A percentile compares a stretch with the other conserved stretches of the same genome.
Conservation (phyloP, 192 early-diverging fungal genomes). For the Backusella circina region DNA sequence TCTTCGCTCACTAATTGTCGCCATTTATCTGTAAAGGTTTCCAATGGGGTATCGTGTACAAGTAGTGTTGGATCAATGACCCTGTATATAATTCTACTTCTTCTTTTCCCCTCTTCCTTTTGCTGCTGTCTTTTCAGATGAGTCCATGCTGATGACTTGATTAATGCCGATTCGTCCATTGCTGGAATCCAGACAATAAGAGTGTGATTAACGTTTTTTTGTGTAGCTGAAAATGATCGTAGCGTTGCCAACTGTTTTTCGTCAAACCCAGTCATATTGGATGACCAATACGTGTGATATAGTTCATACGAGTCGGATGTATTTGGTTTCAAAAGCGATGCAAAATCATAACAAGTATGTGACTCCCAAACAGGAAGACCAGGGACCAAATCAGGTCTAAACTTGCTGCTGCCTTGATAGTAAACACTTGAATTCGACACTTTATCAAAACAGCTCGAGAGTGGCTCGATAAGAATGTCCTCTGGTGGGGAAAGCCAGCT, state of each 20-base stretch:
- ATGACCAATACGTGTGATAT: constrained; percentile 8
- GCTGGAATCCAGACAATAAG: constrained; percentile 25
- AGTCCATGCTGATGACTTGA: neutral
- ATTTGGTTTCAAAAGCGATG: constrained; percentile 3
- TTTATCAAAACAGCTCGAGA: constrained; percentile 28
- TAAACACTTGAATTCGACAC: neutral
- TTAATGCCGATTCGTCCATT: neutral
- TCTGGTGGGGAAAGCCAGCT: constrained; percentile 30
- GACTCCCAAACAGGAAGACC: constrained; percentile 22
- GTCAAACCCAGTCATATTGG: constrained; percentile 3
- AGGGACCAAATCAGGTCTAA: constrained; percentile 13
- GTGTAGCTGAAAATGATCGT: constrained; percentile 25
- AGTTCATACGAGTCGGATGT: neutral
- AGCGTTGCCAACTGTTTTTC: constrained; percentile 15
- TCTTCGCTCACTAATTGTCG: neutral
- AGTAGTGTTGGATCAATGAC: neutral
- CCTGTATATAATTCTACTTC: neutral
- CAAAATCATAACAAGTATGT: constrained; percentile 19
- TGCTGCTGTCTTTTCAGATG: neutral
- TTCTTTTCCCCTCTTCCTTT: neutral
- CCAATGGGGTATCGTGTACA: neutral
- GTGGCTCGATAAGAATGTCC: constrained; percentile 10
- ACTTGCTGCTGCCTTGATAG: neutral
- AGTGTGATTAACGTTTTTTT: constrained; percentile 10
- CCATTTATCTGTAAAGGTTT: constrained; percentile 11